These are phyloP conservation scores for Claviceps purpurea DNA, from an alignment of 2,329 filamentous ascomycete species.

Conservation along the genomic window DNA sequence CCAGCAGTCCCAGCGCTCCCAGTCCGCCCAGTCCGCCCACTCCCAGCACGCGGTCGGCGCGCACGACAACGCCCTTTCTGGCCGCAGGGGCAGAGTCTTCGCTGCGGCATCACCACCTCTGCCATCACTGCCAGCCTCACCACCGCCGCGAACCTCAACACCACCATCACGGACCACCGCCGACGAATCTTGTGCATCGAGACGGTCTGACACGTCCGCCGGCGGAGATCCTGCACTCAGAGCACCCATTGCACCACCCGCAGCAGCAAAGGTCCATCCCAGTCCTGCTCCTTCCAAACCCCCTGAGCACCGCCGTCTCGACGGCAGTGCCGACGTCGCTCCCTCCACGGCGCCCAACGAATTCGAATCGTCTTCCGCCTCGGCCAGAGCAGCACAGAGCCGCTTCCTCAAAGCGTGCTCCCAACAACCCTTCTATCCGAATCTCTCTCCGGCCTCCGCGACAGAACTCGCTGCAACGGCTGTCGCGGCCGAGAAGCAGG, in stretches of 20 bases:
- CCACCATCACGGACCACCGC: neutral
- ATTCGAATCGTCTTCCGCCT: slow-evolving; percentile 15
- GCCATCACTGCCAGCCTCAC: neutral
- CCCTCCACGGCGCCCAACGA: slow-evolving; percentile 37
- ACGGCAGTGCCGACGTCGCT: slow-evolving; percentile 28
- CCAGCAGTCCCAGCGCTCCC: neutral
- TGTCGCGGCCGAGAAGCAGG: neutral
- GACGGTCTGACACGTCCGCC: neutral
- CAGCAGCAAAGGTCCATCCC: neutral
- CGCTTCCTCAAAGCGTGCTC: slow-evolving; percentile 17
- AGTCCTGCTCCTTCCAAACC: neutral
- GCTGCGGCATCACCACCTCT: neutral
- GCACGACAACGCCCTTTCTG: neutral
- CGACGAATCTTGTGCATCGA: neutral
- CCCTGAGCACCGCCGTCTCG: slow-evolving; percentile 29
- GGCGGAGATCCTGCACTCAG: too few relatives aligned
- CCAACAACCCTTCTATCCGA: slow-evolving; percentile 19
- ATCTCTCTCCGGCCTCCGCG: neutral
- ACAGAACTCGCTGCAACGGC: slow-evolving; percentile 1
- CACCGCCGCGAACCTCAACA: neutral
- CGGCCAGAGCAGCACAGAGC: slow-evolving; percentile 14
- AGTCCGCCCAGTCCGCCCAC: neutral
- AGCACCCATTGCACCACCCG: neutral
- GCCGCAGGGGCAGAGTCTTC: neutral
- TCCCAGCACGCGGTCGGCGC: too few relatives aligned